A percentile compares a stretch with the other conserved stretches of the same genome.
Conservation (phyloP, 805 yeast species). For the Metschnikowia lunata region DNA sequence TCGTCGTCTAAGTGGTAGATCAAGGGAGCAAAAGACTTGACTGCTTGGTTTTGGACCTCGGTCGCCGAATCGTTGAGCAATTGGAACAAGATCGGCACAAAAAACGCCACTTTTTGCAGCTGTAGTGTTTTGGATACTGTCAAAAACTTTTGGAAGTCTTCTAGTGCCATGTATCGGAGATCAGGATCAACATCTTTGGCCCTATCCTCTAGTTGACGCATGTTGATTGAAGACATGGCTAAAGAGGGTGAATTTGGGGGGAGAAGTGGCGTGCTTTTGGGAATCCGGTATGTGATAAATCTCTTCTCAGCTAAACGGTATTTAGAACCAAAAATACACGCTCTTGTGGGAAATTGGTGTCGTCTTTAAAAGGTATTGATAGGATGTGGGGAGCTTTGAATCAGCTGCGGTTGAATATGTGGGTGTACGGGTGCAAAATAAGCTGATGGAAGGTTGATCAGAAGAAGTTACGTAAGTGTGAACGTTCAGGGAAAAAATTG, state of each 20-base stretch:
- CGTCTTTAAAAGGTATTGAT: too few relatives aligned
- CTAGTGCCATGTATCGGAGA: slow-evolving; percentile 78
- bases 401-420: too few relatives aligned
- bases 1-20: slow-evolving; percentile 34
- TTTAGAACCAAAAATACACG: too few relatives aligned
- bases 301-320: too few relatives aligned
- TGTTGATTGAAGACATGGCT: slow-evolving; percentile 18
- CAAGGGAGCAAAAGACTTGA: slow-evolving; percentile 50
- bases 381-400: too few relatives aligned
- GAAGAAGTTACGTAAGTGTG: too few relatives aligned
- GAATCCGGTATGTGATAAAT: too few relatives aligned
- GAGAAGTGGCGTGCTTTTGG: too few relatives aligned
- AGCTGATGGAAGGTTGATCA: too few relatives aligned
- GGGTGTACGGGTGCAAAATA: too few relatives aligned
- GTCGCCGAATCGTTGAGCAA: slow-evolving; percentile 57
- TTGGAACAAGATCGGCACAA: slow-evolving; percentile 38
- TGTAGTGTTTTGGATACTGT: slow-evolving; percentile 19
- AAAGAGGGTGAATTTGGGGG: background rate
- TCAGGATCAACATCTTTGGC: slow-evolving; percentile 74
- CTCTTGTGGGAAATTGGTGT: too few relatives aligned
- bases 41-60: slow-evolving; percentile 73
- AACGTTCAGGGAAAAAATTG: too few relatives aligned
- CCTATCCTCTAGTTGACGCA: slow-evolving; percentile 34
- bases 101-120: slow-evolving; percentile 24
- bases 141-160: slow-evolving; percentile 55